Percentiles rank a stretch among this genome's conserved stretches.
Conservation (phyloP, 2,329 filamentous ascomycete genomes). For the Thielaviopsis punctulata region DNA sequence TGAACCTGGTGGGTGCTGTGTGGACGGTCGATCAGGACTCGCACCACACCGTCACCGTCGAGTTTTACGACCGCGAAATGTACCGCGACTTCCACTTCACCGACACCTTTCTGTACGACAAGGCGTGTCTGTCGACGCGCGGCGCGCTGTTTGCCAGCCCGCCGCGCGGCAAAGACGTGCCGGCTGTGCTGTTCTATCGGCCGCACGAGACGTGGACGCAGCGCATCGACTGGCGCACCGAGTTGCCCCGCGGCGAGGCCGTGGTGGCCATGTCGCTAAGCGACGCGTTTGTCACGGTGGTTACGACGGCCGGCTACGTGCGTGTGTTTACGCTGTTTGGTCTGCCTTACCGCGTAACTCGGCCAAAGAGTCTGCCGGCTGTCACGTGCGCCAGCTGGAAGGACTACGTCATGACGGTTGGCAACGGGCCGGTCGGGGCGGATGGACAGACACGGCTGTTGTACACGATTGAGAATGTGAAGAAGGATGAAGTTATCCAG, state of each 20-base stretch:
- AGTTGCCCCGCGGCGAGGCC: slow-evolving; percentile 72
- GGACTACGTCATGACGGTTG: slow-evolving; percentile 91
- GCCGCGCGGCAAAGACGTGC: slow-evolving; percentile 35
- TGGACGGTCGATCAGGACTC: slow-evolving; percentile 96
- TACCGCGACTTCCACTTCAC: slow-evolving; percentile 95
- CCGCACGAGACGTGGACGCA: slow-evolving; percentile 95
- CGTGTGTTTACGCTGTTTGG: slow-evolving; percentile 88
- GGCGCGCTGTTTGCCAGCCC: slow-evolving; percentile 76
- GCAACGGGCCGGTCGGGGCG: slow-evolving; percentile 70
- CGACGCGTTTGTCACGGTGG: slow-evolving; percentile 78
- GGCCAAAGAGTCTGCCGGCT: slow-evolving; percentile 76
- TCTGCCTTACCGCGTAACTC: slow-evolving; percentile 71
- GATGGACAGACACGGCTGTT: slow-evolving; percentile 63
- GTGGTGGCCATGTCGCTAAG: slow-evolving; percentile 80
- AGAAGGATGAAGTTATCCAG: slow-evolving; percentile 84
- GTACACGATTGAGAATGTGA: slow-evolving; percentile 90
- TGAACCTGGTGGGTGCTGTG: slow-evolving; percentile 85
- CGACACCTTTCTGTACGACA: slow-evolving; percentile 89
- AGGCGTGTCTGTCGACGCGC: slow-evolving; percentile 75
- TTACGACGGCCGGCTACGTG: slow-evolving; percentile 74
- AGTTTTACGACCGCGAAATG: slow-evolving; percentile 89
- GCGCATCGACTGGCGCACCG: slow-evolving; percentile 74
- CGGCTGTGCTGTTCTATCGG: slow-evolving; percentile 82
- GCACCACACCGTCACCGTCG: slow-evolving; percentile 84
- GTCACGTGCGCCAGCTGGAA: slow-evolving; percentile 89